Conservation (phyloP, 768 basidiomycete species). For the Macrolepiota dolichaula region DNA sequence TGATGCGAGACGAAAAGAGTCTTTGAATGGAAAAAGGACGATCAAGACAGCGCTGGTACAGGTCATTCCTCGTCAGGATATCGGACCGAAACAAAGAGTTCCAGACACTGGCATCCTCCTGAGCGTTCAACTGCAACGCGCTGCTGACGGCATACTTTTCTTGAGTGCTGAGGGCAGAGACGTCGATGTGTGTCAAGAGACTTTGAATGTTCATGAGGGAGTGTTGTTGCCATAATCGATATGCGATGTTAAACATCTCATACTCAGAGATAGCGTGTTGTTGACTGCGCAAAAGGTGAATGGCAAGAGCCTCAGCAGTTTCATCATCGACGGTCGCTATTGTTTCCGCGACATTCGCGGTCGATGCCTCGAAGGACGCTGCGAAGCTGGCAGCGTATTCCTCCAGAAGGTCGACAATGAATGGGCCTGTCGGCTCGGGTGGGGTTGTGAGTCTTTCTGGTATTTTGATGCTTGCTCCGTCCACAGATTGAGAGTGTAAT, state of each 20-base stretch:
- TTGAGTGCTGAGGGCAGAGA: conserved; percentile 48
- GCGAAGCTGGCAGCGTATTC: conserved; percentile 44
- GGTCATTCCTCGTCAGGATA: conserved; percentile 47
- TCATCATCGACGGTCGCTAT: conserved; percentile 24
- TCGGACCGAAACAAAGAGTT: conserved; percentile 63
- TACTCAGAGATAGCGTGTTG: conserved; percentile 60
- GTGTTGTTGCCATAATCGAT: conserved; percentile 40
- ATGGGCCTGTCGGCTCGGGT: conserved; percentile 40
- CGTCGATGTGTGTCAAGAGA: conserved; percentile 50
- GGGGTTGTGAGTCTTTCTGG: conserved; percentile 53
- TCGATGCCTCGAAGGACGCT: conserved; percentile 31
- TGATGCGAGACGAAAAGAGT: conserved; percentile 52
- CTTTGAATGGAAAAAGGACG: conserved; percentile 56
- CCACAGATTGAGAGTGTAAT: conserved; percentile 66
- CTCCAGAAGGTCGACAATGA: conserved; percentile 52
- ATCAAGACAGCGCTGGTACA: conserved; percentile 47
- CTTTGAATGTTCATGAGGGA: conserved; percentile 36
- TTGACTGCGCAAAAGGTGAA: conserved; percentile 43
- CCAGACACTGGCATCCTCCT: conserved; percentile 52
- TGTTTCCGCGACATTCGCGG: conserved; percentile 19
- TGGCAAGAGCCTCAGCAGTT: conserved; percentile 39
- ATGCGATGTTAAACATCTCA: conserved; percentile 52
- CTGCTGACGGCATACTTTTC: conserved; percentile 52
- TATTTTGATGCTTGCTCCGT: conserved; percentile 59
- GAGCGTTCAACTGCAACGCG: conserved; percentile 34